Conservation (phyloP, 208 protist genomes). For the Trypanosoma grayi region DNA sequence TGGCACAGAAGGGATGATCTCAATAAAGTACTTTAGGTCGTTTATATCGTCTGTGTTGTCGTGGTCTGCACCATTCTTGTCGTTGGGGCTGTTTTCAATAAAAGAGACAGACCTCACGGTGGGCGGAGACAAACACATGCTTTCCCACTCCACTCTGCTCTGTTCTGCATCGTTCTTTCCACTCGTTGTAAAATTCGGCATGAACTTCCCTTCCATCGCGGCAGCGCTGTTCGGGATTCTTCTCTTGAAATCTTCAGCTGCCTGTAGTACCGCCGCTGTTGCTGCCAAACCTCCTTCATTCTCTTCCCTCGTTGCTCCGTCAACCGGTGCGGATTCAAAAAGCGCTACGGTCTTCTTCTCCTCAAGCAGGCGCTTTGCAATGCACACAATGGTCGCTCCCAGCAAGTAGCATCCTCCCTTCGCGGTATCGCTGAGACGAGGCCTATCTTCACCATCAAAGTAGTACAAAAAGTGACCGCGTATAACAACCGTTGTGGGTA, state of each 20-base stretch:
- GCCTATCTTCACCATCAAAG: conserved; percentile 11
- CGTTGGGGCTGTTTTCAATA: neutral
- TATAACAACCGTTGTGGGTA: conserved; percentile 1
- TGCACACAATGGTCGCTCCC: conserved; percentile 11
- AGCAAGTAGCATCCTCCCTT: conserved; percentile 20
- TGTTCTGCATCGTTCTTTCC: too few species aligned
- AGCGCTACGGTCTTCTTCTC: neutral
- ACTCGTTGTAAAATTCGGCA: too few species aligned
- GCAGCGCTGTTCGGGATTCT: neutral
- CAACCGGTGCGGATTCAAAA: neutral
- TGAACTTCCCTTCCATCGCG: neutral
- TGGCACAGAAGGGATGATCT: conserved; percentile 10
- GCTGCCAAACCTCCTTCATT: too few species aligned
- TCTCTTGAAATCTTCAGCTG: too few species aligned
- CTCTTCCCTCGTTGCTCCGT: neutral
- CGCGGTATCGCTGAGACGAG: conserved; percentile 1
- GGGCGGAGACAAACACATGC: neutral
- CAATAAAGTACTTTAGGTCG: conserved; percentile 9
- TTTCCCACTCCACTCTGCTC: too few species aligned
- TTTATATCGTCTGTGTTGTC: neutral
- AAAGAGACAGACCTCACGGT: neutral
- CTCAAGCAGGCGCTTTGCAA: neutral
- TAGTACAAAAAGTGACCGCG: conserved; percentile 19
- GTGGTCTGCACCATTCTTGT: neutral
- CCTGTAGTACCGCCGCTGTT: too few species aligned